Conservation (phyloP, 2,329 filamentous ascomycete species). For the Bimuria novae-zelandiae region DNA sequence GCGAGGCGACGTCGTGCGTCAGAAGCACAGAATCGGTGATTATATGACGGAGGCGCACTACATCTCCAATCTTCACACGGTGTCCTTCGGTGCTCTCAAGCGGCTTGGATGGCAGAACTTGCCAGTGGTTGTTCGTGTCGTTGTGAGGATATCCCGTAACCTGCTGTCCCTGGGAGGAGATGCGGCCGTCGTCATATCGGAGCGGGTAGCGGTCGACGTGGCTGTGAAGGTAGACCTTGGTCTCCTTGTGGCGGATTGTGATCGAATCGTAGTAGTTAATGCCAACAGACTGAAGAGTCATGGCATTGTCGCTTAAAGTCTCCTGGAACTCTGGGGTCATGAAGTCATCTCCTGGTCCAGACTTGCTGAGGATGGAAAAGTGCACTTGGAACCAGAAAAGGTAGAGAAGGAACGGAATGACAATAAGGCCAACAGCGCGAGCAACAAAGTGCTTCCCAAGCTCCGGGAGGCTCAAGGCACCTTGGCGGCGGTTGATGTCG, state of each 20-base stretch:
- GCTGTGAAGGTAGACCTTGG: constrained; percentile 93
- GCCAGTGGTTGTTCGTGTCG: constrained; percentile 98
- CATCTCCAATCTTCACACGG: constrained; percentile 78
- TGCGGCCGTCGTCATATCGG: constrained; percentile 94
- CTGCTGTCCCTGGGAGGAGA: constrained; percentile 95
- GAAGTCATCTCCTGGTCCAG: constrained; percentile 95
- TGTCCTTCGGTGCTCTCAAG: constrained; percentile 60
- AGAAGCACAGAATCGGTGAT: constrained; percentile 85
- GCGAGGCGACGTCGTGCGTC: constrained; percentile 95
- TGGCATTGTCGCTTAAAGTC: constrained; percentile 90
- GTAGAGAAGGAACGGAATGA: constrained; percentile 96
- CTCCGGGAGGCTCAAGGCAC: constrained; percentile 75
- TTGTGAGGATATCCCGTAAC: constrained; percentile 98
- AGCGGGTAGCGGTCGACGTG: constrained; percentile 88
- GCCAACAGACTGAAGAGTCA: constrained; percentile 82
- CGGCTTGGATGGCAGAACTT: constrained; percentile 72
- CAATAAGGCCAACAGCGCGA: constrained; percentile 80
- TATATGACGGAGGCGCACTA: constrained; percentile 84
- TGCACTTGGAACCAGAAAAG: constrained; percentile 99
- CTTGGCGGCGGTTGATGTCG: constrained; percentile 82
- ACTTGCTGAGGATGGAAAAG: constrained; percentile 84
- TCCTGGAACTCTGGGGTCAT: constrained; percentile 99
- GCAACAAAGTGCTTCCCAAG: constrained; percentile 91
- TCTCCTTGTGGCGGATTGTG: constrained; percentile 93
- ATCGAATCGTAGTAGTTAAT: constrained; percentile 92